Base-by-base conservation (phyloP, 1,139 yeast species). In the Sugiyamaella castrensis region DNA sequence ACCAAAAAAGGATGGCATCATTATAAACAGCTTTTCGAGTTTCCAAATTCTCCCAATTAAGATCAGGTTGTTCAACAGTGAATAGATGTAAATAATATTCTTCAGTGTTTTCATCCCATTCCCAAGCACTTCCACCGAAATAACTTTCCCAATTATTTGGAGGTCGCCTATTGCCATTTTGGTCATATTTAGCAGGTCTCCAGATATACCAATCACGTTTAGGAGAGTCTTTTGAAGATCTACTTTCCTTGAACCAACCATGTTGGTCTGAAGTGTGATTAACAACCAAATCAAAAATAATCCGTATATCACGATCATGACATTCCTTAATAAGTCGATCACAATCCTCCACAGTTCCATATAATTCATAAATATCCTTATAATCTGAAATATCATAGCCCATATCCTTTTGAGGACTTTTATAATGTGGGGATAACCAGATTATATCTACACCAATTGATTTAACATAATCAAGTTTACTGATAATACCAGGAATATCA, bases 131-230 rank as follows among this genome's bases (percentile, higher is more conserved):
- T 3, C 79, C 81, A 9, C 77, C 72, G 55, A 79, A 79, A 56
- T 65, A 66, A 1, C 80, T 74, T 26, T 57, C 58, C 83, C 84
- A 79, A 64, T 79, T 79, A 67, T 75, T 79, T 19, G 82, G 82
- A 30, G 82, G 80, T 13, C 66, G 70, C 62, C 80, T 72, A 41
- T 71, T 69, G 24, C 82, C 82, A 4, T 72, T 55, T 13, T 59
- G 68, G 54, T 75, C 79, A 60, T 69, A 73, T 51, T 63, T 69
- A 28, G 81, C 74, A 34, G 75, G 72, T 53, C 71, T 73, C 84
- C 83, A 79, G 57, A 77, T 71, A 63, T 77, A 79, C 82, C 82
- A 79, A 62, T 79, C 80, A 61, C 82, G 70, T 65, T 79, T 77
- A n/a, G 81, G 76, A 59, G 73, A 76, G 46, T 70, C 67, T 58